Evolutionary conservation across 2,329 filamentous ascomycete genomes (phyloP), one percentile per base, ranked within the genome.

Genomic region (Cucurbitaria berberidis): DNA sequence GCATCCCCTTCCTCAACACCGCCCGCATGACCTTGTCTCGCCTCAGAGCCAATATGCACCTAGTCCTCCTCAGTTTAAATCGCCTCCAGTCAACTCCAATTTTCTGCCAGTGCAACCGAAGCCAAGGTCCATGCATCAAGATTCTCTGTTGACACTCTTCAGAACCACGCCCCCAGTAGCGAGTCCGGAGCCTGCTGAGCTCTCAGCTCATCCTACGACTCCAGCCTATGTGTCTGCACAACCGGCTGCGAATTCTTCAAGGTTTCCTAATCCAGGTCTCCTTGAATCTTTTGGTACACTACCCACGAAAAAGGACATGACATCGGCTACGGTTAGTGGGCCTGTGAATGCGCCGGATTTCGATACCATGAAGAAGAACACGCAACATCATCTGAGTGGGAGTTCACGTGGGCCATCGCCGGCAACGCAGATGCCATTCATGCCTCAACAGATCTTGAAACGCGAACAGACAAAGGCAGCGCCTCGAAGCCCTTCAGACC

Each of bases 81-180:
- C 71, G 3, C 67, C 68, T 30, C 67, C 65, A 11, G 60, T 67
- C 18, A 59, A 42, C 18, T 45, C 51, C 7, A 63, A 51, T 19
- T 64, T 69, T 34, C 61, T 65, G 44, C 66, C 69, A 15, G 68
- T 59, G 38, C 69, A 74, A 41, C 69, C 72, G 10, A 73, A 73
- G 51, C 71, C 74, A 16, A 70, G 73, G 41, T 76, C 67, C 32
- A 68, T 72, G 16, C 79, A 81, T 44, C 78, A 81, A 56, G 74
- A 75, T 44, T 72, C 76, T 7, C 62, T 83, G 19, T 64, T 83
- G 21, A 77, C 74, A 51, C 64, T 82, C 2, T 81, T 83, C 62
- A 70, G 70, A 11, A 64, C 69, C 3, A 67, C 66, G 10, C 67
- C 70, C 1, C 59, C 58, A 13, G 55, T 59, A n/a, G 64, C 67